Base-by-base conservation (phyloP, 805 yeast genomes). In the Grigorovia jiainica region DNA sequence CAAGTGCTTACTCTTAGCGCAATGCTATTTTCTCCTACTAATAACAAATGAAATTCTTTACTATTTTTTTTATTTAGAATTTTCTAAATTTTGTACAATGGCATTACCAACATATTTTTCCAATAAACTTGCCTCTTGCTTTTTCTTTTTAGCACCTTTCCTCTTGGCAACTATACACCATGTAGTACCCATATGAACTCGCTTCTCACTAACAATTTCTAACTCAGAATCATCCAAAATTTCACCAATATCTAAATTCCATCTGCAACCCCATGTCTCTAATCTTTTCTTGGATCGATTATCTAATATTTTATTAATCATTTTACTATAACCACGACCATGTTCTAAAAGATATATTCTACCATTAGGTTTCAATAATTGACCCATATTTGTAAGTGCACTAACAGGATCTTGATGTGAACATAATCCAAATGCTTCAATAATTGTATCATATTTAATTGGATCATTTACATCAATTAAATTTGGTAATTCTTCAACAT, bases 231-330 rank as follows among this genome's bases (percentile, higher is more conserved):
- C 78, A 57, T 83, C 89, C 21, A 92, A 72, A 33, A 92, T 70
- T 52, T 82, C 94, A 19, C 89, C 95, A 50, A 92, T 85, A 57
- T 92, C 97, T 48, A 92, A 67, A 58, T 92, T 92, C 97, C 97
- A 92, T 56, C 97, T 71, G 63, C 98, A 92, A 1, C 96, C 98
- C 97, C 97, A 92, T 3, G 81, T 78, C 45, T 82, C 76, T 65
- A 89, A 75, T 63, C 96, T 80, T 51, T 77, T 75, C 47, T 78
- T 87, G 3, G 96, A 89, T 47, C 92, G 71, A 46, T 76, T 75
- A 60, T 92, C 97, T 60, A 92, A 68, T 43, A 82, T 77, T 23
- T 76, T 73, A 63, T 92, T 92, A 50, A 92, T 74, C 40, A 80
- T 76, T 41, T 78, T 81, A 67, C 79, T 87, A 0, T 77, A 70